Conservation (phyloP, 2,329 filamentous ascomycete genomes). For the Ilyonectria robusta region DNA sequence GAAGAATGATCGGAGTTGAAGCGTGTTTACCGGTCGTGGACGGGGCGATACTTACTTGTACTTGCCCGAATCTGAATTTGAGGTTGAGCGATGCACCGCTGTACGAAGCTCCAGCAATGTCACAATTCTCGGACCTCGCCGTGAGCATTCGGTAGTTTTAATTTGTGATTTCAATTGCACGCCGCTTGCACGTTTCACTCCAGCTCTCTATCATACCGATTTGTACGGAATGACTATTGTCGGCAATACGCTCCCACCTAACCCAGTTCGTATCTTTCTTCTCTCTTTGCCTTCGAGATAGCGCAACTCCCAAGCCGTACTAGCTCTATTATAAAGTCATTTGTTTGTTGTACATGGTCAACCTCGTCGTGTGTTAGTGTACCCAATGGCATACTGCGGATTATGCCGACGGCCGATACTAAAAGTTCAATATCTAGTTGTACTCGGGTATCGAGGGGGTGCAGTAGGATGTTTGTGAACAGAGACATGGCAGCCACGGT, state of each 20-base stretch:
- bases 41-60: no score
- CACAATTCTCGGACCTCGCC: no score
- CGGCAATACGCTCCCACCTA: not conserved
- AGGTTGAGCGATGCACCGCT: no score
- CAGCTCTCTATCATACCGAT: not conserved
- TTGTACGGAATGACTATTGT: not conserved
- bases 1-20: no score
- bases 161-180: no score
- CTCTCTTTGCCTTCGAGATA: conserved; percentile 42
- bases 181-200: no score
- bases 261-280: not conserved
- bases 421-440: conserved; percentile 63
- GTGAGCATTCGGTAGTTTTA: no score
- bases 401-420: conserved; percentile 57
- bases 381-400: conserved; percentile 56
- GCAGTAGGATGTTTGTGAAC: conserved; percentile 67
- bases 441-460: conserved; percentile 61
- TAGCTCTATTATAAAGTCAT: conserved; percentile 61
- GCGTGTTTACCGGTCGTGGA: no score
- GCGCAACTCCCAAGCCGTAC: conserved; percentile 60
- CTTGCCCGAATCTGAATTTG: no score
- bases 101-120: no score
- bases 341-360: conserved; percentile 57
- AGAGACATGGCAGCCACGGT: conserved; percentile 67
- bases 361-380: conserved; percentile 52